Conservation (phyloP, 1,284 basidiomycete species). For the Puccinia sorghi region DNA sequence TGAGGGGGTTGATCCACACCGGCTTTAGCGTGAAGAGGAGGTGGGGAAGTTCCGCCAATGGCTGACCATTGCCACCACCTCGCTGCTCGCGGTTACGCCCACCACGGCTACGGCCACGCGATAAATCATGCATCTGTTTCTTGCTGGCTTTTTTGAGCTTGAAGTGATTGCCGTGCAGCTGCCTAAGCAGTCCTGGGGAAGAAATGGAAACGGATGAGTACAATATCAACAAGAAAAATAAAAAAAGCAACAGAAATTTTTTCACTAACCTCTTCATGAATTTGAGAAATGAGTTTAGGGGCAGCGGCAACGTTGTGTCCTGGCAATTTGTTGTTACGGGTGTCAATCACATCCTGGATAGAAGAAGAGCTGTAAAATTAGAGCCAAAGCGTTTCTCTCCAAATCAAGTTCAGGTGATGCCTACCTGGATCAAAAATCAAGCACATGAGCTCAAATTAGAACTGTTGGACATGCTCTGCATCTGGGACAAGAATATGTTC, state of each 20-base stretch:
- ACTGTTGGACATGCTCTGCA: constrained; percentile 76
- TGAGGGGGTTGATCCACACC: constrained; percentile 72
- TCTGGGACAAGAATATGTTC: constrained; percentile 88
- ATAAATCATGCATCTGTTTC: constrained; percentile 30
- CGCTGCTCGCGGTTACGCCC: constrained; percentile 42
- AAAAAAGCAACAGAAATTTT: background rate
- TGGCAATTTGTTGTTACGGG: constrained; percentile 42
- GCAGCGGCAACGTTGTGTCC: constrained; percentile 31
- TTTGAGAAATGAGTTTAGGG: constrained; percentile 40
- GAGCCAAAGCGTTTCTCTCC: background rate
- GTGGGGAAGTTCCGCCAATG: constrained; percentile 25
- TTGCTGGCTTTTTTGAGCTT: constrained; percentile 39
- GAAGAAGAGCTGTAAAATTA: background rate
- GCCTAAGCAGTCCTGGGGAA: constrained; percentile 43
- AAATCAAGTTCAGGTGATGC: background rate
- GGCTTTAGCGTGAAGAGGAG: constrained; percentile 40
- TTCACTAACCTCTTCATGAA: constrained; percentile 36
- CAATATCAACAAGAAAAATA: background rate
- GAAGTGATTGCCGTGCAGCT: constrained; percentile 34
- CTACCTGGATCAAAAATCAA: constrained; percentile 54
- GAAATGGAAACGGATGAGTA: background rate
- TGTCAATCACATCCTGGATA: constrained; percentile 43
- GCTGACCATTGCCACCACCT: constrained; percentile 41
- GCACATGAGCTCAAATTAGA: constrained; percentile 41
- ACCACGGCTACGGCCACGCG: constrained; percentile 33